A percentile compares a stretch with the other conserved stretches of the same genome.
These are phyloP conservation scores for Epichloe elymi DNA, from an alignment of 2,329 filamentous ascomycete genomes.

Conservation along the genomic window DNA sequence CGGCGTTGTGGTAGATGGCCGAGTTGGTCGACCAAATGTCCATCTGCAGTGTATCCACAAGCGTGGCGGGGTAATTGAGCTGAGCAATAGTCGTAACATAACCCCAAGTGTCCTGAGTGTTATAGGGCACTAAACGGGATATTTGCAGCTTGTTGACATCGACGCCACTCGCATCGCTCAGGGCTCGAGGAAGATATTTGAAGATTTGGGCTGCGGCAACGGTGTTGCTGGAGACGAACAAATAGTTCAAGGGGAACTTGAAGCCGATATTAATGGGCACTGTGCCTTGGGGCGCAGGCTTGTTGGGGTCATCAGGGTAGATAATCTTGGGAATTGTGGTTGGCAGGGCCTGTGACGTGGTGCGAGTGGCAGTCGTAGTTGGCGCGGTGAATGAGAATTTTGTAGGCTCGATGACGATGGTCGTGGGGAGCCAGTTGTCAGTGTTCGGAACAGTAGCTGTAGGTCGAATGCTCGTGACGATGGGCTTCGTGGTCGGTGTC, in stretches of 20 bases:
- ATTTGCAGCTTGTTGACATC: conserved; percentile 45
- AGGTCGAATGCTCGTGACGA: conserved; percentile 27
- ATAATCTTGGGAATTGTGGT: conserved; percentile 62
- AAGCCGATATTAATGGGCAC: conserved; percentile 77
- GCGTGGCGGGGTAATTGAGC: conserved; percentile 56
- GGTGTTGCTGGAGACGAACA: conserved; percentile 60
- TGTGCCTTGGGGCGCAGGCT: conserved; percentile 45
- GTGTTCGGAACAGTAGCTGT: conserved; percentile 31
- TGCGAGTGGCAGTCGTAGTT: conserved; percentile 23
- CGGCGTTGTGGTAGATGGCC: conserved; percentile 58
- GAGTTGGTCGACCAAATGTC: conserved; percentile 61
- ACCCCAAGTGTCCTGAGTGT: conserved; percentile 53
- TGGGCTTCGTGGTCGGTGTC: conserved; percentile 5
- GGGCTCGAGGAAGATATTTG: conserved; percentile 56
- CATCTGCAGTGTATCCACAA: conserved; percentile 53
- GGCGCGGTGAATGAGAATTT: conserved; percentile 21
- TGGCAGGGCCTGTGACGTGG: conserved; percentile 42
- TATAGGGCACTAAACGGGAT: conserved; percentile 60
- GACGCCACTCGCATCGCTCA: conserved; percentile 52
- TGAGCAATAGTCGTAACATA: conserved; percentile 68
- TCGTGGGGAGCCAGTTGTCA: conserved; percentile 42
- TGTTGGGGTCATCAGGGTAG: conserved; percentile 47
- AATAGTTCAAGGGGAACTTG: conserved; percentile 66
- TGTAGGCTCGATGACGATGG: conserved; percentile 43
- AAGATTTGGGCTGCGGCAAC: conserved; percentile 79